Base-by-base conservation (phyloP, 2,329 filamentous ascomycete species). In the Aspergillus ochraceus region DNA sequence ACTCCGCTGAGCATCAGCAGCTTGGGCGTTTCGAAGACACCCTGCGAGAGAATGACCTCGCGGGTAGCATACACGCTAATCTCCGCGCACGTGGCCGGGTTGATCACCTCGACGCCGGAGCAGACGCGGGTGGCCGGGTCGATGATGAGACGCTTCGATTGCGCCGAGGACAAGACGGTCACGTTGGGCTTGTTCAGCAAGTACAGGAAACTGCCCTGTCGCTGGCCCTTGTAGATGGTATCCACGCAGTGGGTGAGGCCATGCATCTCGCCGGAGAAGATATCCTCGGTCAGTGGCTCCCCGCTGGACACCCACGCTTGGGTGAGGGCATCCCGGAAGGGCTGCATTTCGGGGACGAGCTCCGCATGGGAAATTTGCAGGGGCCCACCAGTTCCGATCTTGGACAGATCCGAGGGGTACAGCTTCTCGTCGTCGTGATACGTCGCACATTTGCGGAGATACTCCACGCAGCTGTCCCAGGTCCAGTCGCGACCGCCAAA, bases 221-320 rank as follows among this genome's bases (percentile, higher is more conserved):
- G 80, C 57, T 76, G 73, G n/a, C 85, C 85, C 9, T 83, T 76
- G 72, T 88, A 85, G 65, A 87, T 86, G 46, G 79, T 80, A 70
- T 85, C 81, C 55, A 84, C 76, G 64, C 81, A 81, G 49, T 85
- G 78, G 46, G 76, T 79, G 1, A 88, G 77, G 2, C 85, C 84
- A 32, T 73, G 69, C 80, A 86, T 83, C 8, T 77, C 74, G 12
- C 85, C 85, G 56, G 82, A 78, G 65, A 83, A 86, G 46, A 88
- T 81, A 54, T 87, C 80, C 12, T 86, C 81, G 0, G 77, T 82
- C 2, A 86, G 55, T 0, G 71, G 67, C 54, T 84, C 73, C 14
- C 84, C 85, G 56, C 79, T 83, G 42, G 78, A 82, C 2, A 77
- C 72, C 85, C 84, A 87, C 0, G 84, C 84, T 49, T 79, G 71